Evolutionary conservation across 305 asterid genomes (phyloP).

Genomic region (Nicotiana rustica): DNA sequence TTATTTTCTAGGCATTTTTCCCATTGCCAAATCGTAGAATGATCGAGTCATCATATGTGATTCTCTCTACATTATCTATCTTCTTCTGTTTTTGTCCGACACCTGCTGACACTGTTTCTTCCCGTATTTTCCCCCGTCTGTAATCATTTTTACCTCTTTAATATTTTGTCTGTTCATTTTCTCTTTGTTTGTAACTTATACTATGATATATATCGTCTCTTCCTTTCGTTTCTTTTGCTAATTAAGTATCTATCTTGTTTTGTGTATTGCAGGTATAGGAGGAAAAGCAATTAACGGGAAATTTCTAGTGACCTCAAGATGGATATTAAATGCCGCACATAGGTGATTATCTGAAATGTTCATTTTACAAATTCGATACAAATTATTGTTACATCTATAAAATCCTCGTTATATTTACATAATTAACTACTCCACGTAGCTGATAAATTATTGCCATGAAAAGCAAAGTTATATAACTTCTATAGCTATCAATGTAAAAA

Average conservation of each 20-base stretch:
- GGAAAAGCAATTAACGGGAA: not conserved
- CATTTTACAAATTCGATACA: not conserved
- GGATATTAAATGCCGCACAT: not conserved
- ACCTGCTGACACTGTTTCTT: not conserved
- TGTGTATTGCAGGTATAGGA: constrained; percentile 9
- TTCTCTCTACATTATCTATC: not conserved
- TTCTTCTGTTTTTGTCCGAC: not conserved
- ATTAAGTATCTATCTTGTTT: not conserved
- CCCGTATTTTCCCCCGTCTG: not conserved
- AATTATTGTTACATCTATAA: not conserved
- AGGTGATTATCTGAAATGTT: not conserved
- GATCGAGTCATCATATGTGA: not conserved
- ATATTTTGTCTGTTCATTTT: not conserved
- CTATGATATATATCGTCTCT: not conserved
- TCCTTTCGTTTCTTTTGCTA: not conserved
- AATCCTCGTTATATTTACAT: not conserved
- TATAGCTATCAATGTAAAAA: no score
- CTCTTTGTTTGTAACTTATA: not conserved
- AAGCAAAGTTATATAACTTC: not conserved
- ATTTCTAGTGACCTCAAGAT: not conserved
- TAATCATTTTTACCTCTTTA: not conserved
- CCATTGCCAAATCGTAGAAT: not conserved
- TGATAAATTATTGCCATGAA: not conserved
- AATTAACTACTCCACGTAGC: not conserved
- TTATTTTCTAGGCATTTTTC: not conserved